Evolutionary conservation across 1,139 yeast species (phyloP), one percentile per base, ranked within the genome.

Genomic region (Schwanniomyces etchellsii): DNA sequence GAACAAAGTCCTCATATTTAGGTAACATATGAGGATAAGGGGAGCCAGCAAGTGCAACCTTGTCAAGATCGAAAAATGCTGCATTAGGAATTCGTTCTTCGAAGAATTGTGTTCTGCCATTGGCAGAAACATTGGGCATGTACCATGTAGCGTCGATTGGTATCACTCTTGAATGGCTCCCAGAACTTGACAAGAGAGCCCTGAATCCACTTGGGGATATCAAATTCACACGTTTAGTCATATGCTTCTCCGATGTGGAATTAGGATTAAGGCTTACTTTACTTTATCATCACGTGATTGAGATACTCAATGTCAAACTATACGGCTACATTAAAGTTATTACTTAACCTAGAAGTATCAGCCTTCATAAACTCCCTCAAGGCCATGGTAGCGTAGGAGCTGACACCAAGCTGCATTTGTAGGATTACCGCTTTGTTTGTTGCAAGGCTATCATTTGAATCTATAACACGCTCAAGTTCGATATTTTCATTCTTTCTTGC

Each of bases 351-450:
- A 24, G 86, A 71, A 3, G 94, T 82, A 39, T 85, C 95, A 16
- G 77, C 65, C 52, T 81, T 82, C 94, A 85, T 82, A 33, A 82
- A 75, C 52, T 91, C 98, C 47, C 98, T 72, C 33, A 93, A 62
- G 0, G 96, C 95, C 98, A 93, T 93, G 0, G 99, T 93, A 2
- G 99, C 99, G 55, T 93, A 93, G 4, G 94, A 81, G 28, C 96
- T 82, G 5, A 84, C 79, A 2, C 88, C 93, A 35, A 93, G 66
- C 50, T 80, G 83, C 70, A 93, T 69, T 43, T 72, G 78, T 38
- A 93, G 57, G 7, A 89, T 69, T 7, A 89, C 78, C 0, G 96
- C 96, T 2, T 69, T 63, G 37, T 74, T 78, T 4, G 57, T 56
- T 16, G 78, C 82, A 9, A 48, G 56, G 5, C 48, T 20, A 2